Evolutionary conservation across 75 land plant genomes (phyloP).

Genomic region (Picea glauca): DNA sequence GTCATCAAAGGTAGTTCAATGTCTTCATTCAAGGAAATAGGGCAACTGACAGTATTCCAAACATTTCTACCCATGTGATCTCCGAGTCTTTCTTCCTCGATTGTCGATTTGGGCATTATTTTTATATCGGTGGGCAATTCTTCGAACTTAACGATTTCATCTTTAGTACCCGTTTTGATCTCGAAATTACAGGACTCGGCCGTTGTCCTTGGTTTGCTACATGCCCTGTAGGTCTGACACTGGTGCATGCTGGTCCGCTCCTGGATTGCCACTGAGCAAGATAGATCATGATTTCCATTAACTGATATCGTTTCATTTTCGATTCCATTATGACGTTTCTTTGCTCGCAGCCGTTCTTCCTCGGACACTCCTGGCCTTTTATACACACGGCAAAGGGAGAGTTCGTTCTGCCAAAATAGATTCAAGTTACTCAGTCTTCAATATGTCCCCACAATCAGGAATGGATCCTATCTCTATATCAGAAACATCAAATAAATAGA

Average conservation of each 20-base stretch:
- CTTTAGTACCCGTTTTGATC: neutral
- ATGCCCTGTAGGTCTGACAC: neutral
- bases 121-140: neutral
- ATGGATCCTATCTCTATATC: too few species aligned
- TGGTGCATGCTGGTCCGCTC: neutral
- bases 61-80: neutral
- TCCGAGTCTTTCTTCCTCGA: neutral
- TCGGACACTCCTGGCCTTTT: constrained; percentile 58
- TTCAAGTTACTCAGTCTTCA: neutral
- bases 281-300: neutral
- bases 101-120: neutral
- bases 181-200: too few species aligned
- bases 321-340: neutral
- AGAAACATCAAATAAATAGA: too few species aligned
- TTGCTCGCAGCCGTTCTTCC: constrained; percentile 21
- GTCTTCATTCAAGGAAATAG: neutral
- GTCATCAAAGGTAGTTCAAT: neutral
- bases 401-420: constrained; percentile 58
- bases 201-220: neutral
- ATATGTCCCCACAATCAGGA: too few species aligned
- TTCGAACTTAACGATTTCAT: neutral
- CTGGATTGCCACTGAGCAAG: neutral
- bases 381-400: constrained; percentile 83
- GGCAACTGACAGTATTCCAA: too few species aligned
- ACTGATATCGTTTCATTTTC: neutral